A percentile compares a stretch with the other conserved stretches of the same genome.
Conservation (phyloP, 1,284 basidiomycete genomes). For the Chondrostereum purpureum region DNA sequence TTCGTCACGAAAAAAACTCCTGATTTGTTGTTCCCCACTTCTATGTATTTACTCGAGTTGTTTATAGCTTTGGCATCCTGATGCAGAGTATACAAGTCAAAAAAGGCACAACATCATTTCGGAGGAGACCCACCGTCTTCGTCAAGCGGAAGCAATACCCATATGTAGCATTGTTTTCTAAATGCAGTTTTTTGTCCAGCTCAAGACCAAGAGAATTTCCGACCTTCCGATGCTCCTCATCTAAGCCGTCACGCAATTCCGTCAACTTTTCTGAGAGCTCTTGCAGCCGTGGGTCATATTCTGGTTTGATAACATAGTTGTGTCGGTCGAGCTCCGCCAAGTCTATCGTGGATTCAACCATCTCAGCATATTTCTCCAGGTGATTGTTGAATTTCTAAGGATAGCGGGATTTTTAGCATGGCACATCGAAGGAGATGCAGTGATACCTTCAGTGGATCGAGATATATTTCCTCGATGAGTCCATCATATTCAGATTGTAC, state of each 20-base stretch:
- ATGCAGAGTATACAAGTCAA: neutral
- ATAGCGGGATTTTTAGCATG: constrained; percentile 2
- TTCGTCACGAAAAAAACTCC: constrained; percentile 92
- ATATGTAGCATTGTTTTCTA: constrained; percentile 89
- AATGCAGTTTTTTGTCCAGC: constrained; percentile 91
- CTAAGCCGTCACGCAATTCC: constrained; percentile 73
- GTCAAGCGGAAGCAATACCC: constrained; percentile 94
- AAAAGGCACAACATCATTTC: neutral
- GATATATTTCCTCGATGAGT: constrained; percentile 66
- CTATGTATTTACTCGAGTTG: constrained; percentile 70
- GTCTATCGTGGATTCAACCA: constrained; percentile 96
- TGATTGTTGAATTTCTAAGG: constrained; percentile 54
- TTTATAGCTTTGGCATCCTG: constrained; percentile 80
- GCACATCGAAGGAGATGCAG: neutral
- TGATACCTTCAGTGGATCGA: constrained; percentile 54
- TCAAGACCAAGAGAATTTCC: constrained; percentile 79
- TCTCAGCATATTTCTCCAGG: constrained; percentile 79
- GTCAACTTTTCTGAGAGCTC: constrained; percentile 65
- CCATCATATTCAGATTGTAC: constrained; percentile 42
- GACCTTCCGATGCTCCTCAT: constrained; percentile 74
- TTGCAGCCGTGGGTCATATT: constrained; percentile 77
- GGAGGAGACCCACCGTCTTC: constrained; percentile 65
- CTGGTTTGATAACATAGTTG: constrained; percentile 90
- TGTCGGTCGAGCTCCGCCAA: constrained; percentile 80
- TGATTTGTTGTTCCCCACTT: constrained; percentile 82